phyloP scores from a whole-genome alignment of 2,329 filamentous ascomycete species.

The Diaporthe humulicola region DNA sequence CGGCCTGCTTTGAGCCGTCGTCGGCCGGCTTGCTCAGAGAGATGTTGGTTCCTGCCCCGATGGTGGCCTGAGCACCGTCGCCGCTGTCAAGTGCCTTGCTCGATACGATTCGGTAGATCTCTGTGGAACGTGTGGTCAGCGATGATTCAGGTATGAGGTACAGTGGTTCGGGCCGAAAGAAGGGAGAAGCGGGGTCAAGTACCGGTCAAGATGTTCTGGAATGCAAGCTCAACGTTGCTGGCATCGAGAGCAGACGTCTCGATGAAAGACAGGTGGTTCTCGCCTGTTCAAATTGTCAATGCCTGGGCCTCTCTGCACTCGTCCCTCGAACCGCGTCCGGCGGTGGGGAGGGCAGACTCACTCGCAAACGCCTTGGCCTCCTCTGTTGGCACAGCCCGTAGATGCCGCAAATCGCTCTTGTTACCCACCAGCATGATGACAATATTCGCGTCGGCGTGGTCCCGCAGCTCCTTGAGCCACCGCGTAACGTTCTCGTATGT shows the following conservation, averaged over 20 bases:
- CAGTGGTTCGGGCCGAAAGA: not conserved
- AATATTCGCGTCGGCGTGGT: conserved; percentile 98
- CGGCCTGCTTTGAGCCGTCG: conserved; percentile 79
- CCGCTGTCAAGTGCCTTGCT: conserved; percentile 96
- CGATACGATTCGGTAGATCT: conserved; percentile 99
- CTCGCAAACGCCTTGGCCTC: conserved; percentile 98
- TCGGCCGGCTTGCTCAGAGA: conserved; percentile 89
- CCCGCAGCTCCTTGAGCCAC: conserved; percentile 98
- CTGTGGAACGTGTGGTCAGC: conserved; percentile 59
- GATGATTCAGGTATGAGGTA: conserved; percentile 15
- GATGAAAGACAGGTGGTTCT: conserved; percentile 98
- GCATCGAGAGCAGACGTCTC: conserved; percentile 98
- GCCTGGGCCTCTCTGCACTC: not conserved
- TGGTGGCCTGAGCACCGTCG: conserved; percentile 83
- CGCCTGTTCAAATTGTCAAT: conserved; percentile 71
- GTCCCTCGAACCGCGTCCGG: not conserved
- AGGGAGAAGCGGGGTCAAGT: conserved; percentile 50
- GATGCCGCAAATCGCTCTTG: conserved; percentile 99
- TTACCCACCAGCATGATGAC: conserved; percentile 99
- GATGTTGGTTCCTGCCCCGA: conserved; percentile 85
- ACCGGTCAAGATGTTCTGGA: conserved; percentile 99
- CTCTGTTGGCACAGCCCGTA: conserved; percentile 96
- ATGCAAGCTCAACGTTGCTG: conserved; percentile 98
- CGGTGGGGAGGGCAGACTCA: conserved; percentile 54
- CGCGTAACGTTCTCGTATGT: conserved; percentile 99